Base-by-base conservation (phyloP, 257 asterid genomes). In the Ilex asprella region DNA sequence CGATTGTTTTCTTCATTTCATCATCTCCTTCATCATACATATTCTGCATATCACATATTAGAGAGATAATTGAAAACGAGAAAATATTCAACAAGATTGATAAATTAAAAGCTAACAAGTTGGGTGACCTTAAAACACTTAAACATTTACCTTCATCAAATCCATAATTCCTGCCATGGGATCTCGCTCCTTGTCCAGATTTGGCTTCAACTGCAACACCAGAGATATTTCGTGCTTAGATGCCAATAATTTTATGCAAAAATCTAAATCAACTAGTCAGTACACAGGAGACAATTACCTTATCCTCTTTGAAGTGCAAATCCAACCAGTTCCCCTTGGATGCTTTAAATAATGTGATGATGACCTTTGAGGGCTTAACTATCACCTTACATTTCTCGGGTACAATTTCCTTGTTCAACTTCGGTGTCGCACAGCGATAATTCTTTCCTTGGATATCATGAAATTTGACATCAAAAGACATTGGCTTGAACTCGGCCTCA, bases 131-230 rank as follows among this genome's bases (percentile, higher is more conserved):
- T 2, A 4, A 30, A 31, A 16, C 43, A 15, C 55, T 15, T 11
- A 15, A 56, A 6, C 2, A 7, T 9, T 6, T 76, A 86, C 97
- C 97, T 89, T 89, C 97, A 89, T 89, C 78, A 89, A 60, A 73
- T 75, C 95, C 97, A 89, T 89, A 63, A 89, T 84, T 58, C 97
- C 95, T 58, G 97, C 89, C 97, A 89, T 86, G 12, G 95, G 97
- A 73, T 89, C 97, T 51, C 77, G 68, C 29, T 83, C 86, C 66
- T 84, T 86, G 63, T 81, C 91, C 43, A 89, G 57, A 64, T 67
- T 82, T 9, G 95, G 91, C 75, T 82, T 86, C 59, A 89, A 64
- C 97, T 89, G 68, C 55, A 67, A 58, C 57, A 74, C 39, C 58
- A 30, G 16, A 50, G 8, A 2, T 39, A 58, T 15, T 52, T 6